Evolutionary conservation across 805 yeast genomes (phyloP).

Genomic region (Lachancea meyersii): DNA sequence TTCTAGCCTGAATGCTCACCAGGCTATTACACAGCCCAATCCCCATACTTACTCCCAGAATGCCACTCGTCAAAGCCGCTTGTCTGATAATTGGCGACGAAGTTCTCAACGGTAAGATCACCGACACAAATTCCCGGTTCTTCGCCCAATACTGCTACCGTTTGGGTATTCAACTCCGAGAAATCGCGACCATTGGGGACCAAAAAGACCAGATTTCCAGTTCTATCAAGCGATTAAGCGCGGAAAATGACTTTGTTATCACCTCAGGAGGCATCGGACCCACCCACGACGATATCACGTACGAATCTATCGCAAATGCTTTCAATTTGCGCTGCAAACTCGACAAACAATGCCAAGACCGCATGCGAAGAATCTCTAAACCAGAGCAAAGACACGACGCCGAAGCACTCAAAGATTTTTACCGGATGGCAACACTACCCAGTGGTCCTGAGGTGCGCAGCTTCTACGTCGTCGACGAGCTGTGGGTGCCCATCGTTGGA

Average conservation of each 20-base stretch:
- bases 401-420: constrained; percentile 53
- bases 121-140: constrained; percentile 67
- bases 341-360: constrained; percentile 50
- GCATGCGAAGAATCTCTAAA: constrained; percentile 49
- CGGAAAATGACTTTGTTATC: constrained; percentile 58
- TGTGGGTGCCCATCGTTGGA: constrained; percentile 83
- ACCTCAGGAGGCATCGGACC: constrained; percentile 73
- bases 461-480: constrained; percentile 42
- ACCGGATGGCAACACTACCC: constrained; percentile 79
- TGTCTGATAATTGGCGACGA: constrained; percentile 70
- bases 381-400: constrained; percentile 31
- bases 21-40: not conserved
- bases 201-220: constrained; percentile 57
- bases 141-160: constrained; percentile 68
- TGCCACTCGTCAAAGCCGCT: constrained; percentile 30
- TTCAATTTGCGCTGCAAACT: constrained; percentile 45
- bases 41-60: constrained; percentile 1
- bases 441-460: constrained; percentile 40
- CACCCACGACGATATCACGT: constrained; percentile 87
- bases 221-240: constrained; percentile 40
- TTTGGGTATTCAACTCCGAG: constrained; percentile 58
- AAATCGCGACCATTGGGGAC: constrained; percentile 72
- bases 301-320: constrained; percentile 64
- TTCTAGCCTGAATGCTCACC: not conserved
- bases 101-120: constrained; percentile 76